Base-by-base conservation (phyloP, 352 stramenopile species). In the Phytophthora tentaculata region DNA sequence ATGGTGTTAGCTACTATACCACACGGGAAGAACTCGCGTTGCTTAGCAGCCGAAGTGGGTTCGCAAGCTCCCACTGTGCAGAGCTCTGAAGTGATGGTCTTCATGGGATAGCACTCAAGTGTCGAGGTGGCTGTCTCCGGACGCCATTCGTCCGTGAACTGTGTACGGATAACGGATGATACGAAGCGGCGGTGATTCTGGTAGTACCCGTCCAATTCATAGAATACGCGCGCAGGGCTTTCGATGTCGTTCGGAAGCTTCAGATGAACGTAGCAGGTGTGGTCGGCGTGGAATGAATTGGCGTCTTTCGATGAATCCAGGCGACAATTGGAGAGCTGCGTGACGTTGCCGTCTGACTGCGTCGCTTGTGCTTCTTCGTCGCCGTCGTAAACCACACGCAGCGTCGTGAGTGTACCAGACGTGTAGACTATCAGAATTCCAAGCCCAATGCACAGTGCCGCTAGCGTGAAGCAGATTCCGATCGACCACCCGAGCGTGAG, bases 151-250 rank as follows among this genome's bases (percentile, higher is more conserved):
- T 88, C 74, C 5, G 76, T 87, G 54, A 88, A 91, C 58, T 94
- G 86, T 50, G 67, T 81, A 20, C 75, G 75, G 10, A 89, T 75
- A 43, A 89, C 76, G n/a, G 83, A 92, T 26, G 80, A 86, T 20
- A 92, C 82, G 57, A 89, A 91, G 57, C 86, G 83, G 3, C 86
- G 79, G 62, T 94, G 86, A 67, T 88, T 81, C 73, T 94, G 86
- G 65, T 89, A 82, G 64, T 80, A 91, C 20, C 71, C 71, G 52
- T 81, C 44, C 29, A 94, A 55, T 61, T 92, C 83, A 58, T 94
- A 94, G 61, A 84, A 92, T 5, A 94, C 61, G 53, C 83, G 66
- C 1, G 69, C 73, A 5, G 67, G 56, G 9, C 63, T 69, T 7
- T 60, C 52, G 35, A 94, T 65, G 24, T 81, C 73, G 37, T 81